Evolutionary conservation across 805 yeast species (phyloP).

Genomic region (Yarrowia sp.): DNA sequence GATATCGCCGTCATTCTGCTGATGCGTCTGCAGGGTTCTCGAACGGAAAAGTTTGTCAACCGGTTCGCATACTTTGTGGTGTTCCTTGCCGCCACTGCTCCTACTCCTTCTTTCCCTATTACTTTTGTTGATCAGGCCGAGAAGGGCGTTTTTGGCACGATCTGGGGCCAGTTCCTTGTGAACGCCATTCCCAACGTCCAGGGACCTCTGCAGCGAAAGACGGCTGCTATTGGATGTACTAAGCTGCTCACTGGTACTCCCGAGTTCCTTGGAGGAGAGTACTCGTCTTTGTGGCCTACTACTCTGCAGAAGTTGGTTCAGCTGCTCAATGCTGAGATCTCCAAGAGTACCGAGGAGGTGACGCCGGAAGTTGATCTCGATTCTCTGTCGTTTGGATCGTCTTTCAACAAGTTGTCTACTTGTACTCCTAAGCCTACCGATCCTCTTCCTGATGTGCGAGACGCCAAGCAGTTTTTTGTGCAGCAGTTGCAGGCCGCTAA

Average conservation of each 20-base stretch:
- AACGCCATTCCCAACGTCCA: conserved; percentile 41
- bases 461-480: conserved; percentile 35
- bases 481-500: conserved; percentile 31
- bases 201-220: conserved; percentile 46
- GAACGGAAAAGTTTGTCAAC: conserved; percentile 78
- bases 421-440: conserved; percentile 64
- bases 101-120: conserved; percentile 52
- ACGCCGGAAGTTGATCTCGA: conserved; percentile 49
- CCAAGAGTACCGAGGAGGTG: conserved; percentile 39
- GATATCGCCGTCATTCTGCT: conserved; percentile 75
- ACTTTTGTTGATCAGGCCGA: conserved; percentile 44
- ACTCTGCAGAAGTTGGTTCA: conserved; percentile 48
- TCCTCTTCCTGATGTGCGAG: conserved; percentile 56
- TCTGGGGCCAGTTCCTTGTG: conserved; percentile 37
- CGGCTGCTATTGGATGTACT: conserved; percentile 51
- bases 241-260: conserved; percentile 44
- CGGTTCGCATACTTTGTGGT: conserved; percentile 65
- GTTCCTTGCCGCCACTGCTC: conserved; percentile 47
- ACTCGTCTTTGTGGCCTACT: conserved; percentile 44
- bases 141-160: conserved; percentile 41
- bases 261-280: conserved; percentile 44
- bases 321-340: conserved; percentile 45
- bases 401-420: conserved; percentile 69
- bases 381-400: conserved; percentile 83
- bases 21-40: conserved; percentile 73